Evolutionary conservation across 148 eudicot species (phyloP).

Genomic region (Gaultheria prostrata): DNA sequence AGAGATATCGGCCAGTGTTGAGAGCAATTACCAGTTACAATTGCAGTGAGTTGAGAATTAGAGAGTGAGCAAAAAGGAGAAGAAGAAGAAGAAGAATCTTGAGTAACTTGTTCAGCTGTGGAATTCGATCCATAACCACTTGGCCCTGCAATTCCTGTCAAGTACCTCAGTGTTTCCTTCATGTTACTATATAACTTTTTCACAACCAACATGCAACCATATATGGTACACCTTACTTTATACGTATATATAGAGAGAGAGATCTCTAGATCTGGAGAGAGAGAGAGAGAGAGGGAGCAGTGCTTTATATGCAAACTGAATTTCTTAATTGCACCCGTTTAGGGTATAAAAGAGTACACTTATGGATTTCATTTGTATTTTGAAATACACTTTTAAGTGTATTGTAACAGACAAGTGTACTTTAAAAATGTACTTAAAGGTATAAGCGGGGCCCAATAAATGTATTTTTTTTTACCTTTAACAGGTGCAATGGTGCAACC

Average conservation of each 20-base stretch:
- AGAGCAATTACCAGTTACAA: conserved; percentile 65
- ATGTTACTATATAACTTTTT: conserved; percentile 23
- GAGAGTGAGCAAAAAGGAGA: conserved; percentile 29
- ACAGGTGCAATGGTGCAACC: too few relatives aligned
- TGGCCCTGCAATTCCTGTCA: conserved; percentile 76
- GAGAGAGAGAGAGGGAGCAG: too few relatives aligned
- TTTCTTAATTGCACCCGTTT: too few relatives aligned
- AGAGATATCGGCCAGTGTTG: neutral
- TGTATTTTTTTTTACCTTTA: too few relatives aligned
- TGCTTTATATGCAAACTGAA: too few relatives aligned
- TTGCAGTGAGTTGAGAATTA: conserved; percentile 63
- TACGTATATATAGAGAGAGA: neutral
- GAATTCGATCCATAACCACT: conserved; percentile 93
- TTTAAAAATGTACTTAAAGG: too few relatives aligned
- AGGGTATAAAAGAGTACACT: too few relatives aligned
- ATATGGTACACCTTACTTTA: neutral
- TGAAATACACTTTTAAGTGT: too few relatives aligned
- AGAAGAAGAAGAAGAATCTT: conserved; percentile 28
- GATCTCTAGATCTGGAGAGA: too few relatives aligned
- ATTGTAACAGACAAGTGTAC: too few relatives aligned
- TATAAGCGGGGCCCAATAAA: too few relatives aligned
- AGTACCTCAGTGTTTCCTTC: conserved; percentile 75
- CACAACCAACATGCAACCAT: conserved; percentile 12
- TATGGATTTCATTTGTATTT: too few relatives aligned
- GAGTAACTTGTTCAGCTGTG: conserved; percentile 76